These are phyloP conservation scores for Dimocarpus longan DNA, from an alignment of 345 rosid species.

Conservation along the genomic window DNA sequence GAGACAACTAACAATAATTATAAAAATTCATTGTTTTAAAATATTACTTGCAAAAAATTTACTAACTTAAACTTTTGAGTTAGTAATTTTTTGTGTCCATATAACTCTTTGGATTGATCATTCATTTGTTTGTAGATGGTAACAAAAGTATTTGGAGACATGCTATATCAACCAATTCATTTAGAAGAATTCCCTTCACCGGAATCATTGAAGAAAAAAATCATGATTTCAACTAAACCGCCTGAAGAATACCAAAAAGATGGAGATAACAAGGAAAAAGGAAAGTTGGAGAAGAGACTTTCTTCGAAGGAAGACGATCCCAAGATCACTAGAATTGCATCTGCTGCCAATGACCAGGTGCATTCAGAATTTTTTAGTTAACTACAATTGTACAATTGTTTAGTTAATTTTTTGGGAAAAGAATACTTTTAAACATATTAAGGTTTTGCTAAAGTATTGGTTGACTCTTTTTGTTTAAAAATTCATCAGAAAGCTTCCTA, in stretches of 20 bases:
- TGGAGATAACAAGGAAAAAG: slow-evolving; percentile 22
- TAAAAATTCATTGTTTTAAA: too few species aligned
- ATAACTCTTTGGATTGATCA: slow-evolving; percentile 5
- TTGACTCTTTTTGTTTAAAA: background rate
- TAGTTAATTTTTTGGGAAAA: too few species aligned
- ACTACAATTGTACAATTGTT: too few species aligned
- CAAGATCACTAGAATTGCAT: slow-evolving; percentile 22
- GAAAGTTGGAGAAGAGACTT: background rate
- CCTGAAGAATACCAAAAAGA: slow-evolving; percentile 68
- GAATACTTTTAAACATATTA: too few species aligned
- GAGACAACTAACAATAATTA: too few species aligned
- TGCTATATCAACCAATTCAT: slow-evolving; percentile 41
- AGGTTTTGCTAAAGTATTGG: background rate
- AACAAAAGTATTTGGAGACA: slow-evolving; percentile 43
- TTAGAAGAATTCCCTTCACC: slow-evolving; percentile 67
- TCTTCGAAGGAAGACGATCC: slow-evolving; percentile 17
- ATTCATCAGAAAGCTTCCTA: background rate
- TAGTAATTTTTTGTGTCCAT: too few species aligned
- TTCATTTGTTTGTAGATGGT: slow-evolving; percentile 51
- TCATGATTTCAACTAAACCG: slow-evolving; percentile 85
- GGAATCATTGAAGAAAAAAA: slow-evolving; percentile 51
- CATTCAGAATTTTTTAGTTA: background rate
- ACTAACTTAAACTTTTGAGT: background rate
- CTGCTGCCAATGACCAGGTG: slow-evolving; percentile 17
- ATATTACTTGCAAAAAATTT: background rate